A percentile compares a stretch with the other conserved stretches of the same genome.
phyloP scores from a whole-genome alignment of 164 flowering plant species.

The Dillenia turbinata region DNA sequence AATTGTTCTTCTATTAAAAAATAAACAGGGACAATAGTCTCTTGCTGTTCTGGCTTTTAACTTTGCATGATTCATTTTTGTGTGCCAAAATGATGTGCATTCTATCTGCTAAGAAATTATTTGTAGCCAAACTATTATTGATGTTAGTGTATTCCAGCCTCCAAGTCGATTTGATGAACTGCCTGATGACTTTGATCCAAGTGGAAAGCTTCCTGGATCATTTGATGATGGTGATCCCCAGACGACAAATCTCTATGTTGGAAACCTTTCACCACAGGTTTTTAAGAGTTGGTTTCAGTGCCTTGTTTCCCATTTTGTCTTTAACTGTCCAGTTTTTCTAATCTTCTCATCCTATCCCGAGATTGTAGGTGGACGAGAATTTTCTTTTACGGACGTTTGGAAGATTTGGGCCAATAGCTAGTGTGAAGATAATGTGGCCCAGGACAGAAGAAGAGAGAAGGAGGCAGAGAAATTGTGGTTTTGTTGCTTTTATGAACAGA shows the following conservation, averaged over 20 bases:
- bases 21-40: too few relatives aligned
- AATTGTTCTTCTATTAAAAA: too few relatives aligned
- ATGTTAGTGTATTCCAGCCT: slow-evolving; percentile 28
- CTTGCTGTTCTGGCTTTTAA: too few relatives aligned
- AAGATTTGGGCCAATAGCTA: slow-evolving; percentile 98
- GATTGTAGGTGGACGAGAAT: slow-evolving; percentile 87
- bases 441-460: slow-evolving; percentile 95
- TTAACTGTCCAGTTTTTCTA: neutral
- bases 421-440: slow-evolving; percentile 99
- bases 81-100: too few relatives aligned
- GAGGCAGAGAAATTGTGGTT: slow-evolving; percentile 97
- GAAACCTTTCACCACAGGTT: slow-evolving; percentile 95
- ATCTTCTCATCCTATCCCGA: slow-evolving; percentile 1
- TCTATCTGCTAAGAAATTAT: too few relatives aligned
- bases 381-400: slow-evolving; percentile 96
- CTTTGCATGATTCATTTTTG: too few relatives aligned
- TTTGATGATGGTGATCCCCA: slow-evolving; percentile 99
- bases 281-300: neutral
- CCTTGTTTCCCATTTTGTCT: neutral
- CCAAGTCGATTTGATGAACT: slow-evolving; percentile 91
- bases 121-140: too few relatives aligned
- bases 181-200: slow-evolving; percentile 95
- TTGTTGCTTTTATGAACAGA: slow-evolving; percentile 99
- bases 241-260: slow-evolving; percentile 98
- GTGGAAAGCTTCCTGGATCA: slow-evolving; percentile 87